Evolutionary conservation across 2,329 filamentous ascomycete species (phyloP), one percentile per base, ranked within the genome.

Genomic region (Xylariaceae sp.): DNA sequence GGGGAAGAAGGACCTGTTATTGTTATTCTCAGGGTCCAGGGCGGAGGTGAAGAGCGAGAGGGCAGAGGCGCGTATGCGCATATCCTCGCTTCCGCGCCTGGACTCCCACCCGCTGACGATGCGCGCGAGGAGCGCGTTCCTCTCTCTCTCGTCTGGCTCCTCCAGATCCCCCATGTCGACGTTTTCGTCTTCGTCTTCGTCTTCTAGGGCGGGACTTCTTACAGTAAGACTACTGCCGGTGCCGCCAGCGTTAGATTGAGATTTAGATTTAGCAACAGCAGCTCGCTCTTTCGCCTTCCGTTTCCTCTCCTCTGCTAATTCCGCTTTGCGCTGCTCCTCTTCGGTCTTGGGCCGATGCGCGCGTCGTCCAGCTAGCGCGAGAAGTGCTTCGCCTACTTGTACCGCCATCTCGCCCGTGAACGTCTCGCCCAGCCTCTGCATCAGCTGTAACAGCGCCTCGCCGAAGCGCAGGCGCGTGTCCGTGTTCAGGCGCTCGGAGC

Each of bases 101-200:
- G 78, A 73, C 48, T 81, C 72, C 83, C 83, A 87, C 1, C 80
- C 81, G 11, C 71, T 64, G 1, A 86, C 67, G 43, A 87, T 85
- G 42, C 70, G 67, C 15, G 68, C 64, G 9, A 82, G 55, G 32
- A 72, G 67, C 19, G 69, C 77, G 40, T 70, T 70, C 43, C 63
- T 69, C 31, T 52, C 61, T 48, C 56, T 68, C 24, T 67, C 63
- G 1, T 65, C 61, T 4, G 41, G 62, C n/a, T 52, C 52, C 26
- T 50, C 52, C 4, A 48, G 27, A n/a, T 51, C 50, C 21, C 11
- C 21, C 17, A 43, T 16, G 23, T 43, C 36, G 28, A 36, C 12
- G 9, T 47, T 38, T 5, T 41, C 38, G 12, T 48, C 48, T 6
- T 44, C 45, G 3, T 48, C 48, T 4, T 44, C 45, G 4, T 47